These are phyloP conservation scores for Dactylis glomerata DNA, from an alignment of 176 grass and related monocot genomes.

Conservation along the genomic window DNA sequence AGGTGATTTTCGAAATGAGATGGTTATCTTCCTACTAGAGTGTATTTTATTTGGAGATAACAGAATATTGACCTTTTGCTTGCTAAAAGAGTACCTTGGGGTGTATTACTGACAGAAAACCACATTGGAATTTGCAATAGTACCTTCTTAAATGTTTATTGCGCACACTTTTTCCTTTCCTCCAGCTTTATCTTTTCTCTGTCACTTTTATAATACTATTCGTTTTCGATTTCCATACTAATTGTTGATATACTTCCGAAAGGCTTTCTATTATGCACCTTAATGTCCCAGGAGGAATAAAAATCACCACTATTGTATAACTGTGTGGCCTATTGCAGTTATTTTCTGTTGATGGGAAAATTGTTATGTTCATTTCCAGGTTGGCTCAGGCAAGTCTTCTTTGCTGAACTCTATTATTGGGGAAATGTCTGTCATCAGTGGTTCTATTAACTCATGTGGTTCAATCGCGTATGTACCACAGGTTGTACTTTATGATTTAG, in stretches of 20 bases:
- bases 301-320: not conserved
- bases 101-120: conserved; percentile 21
- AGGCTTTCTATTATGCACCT: not conserved
- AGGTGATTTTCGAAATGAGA: conserved; percentile 46
- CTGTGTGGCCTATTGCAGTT: not conserved
- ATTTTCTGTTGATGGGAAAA: conserved; percentile 1
- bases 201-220: not conserved
- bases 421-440: conserved; percentile 62
- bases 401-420: conserved; percentile 84
- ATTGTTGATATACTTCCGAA: not conserved
- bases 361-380: conserved; percentile 45
- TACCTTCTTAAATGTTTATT: not conserved
- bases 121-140: conserved; percentile 10
- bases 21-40: not conserved
- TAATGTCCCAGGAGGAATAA: not conserved
- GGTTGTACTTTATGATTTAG: conserved; percentile 39
- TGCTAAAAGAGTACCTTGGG: conserved; percentile 31
- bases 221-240: not conserved
- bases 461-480: conserved; percentile 85
- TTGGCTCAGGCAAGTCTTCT: conserved; percentile 95
- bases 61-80: not conserved
- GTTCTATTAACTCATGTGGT: conserved; percentile 50
- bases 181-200: not conserved
- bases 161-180: not conserved
- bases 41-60: conserved; percentile 3